Evolutionary conservation across 2,329 filamentous ascomycete genomes (phyloP), one percentile per base, ranked within the genome.

Genomic region (Drechmeria coniospora): DNA sequence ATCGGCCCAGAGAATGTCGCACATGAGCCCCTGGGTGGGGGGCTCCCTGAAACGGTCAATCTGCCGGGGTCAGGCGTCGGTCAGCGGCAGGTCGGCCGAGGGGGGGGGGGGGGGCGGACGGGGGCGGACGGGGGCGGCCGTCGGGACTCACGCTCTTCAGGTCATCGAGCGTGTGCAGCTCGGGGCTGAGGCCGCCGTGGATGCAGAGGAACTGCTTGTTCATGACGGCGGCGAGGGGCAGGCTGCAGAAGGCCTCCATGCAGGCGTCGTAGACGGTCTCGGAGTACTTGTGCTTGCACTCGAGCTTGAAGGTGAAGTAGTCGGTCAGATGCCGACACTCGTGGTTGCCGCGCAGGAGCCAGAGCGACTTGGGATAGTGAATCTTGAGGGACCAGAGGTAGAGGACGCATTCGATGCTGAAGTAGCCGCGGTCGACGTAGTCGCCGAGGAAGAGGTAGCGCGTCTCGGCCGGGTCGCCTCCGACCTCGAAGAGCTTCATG

Each of bases 191-290:
- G 37, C 90, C 90, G 47, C 90, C 90, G 52, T 98, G 90, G 44
- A 98, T 95, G 53, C 90, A 98, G 41, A 98, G 63, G 57, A 98
- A 98, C 56, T 98, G 90, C 66, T 98, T 98, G 71, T 98, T 98
- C 90, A 98, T 98, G 41, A 98, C 77, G 16, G 90, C 90, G 32
- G 90, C 90, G 43, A 98, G 64, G 17, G 90, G 90, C 37, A 98
- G 63, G 38, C 79, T 69, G 61, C 90, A 98, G 67, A 98, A 98
- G 0, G 90, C 92, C 40, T 98, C 87, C 74, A 94, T 92, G 61
- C 90, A 95, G 32, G 90, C 87, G 48, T 98, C 87, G 53, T 98
- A 98, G 34, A 98, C 71, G 38, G 71, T 71, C 60, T 95, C 90
- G 19, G 83, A 93, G 60, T 98, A 98, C 57, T 98, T 98, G 71